phyloP scores from a whole-genome alignment of 208 protist species.

The Crithidia sp. region DNA sequence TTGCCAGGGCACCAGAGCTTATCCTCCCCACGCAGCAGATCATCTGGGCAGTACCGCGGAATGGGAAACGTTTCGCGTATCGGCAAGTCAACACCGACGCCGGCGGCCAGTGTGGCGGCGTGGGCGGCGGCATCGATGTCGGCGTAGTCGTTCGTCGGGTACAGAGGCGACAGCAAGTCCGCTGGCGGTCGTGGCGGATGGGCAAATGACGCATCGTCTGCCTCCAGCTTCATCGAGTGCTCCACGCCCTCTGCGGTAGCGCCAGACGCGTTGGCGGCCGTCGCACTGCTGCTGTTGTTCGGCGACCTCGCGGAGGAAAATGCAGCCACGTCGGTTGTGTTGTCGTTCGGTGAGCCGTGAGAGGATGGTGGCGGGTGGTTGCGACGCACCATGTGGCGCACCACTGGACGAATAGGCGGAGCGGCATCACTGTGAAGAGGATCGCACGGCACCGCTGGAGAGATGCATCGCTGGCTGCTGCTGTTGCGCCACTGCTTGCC shows the following conservation, averaged over 20 bases:
- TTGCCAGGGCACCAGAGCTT: constrained; percentile 67
- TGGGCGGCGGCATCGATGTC: constrained; percentile 37
- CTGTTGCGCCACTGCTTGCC: neutral
- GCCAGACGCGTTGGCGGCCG: too few species aligned
- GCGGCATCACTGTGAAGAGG: too few species aligned
- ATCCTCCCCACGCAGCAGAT: constrained; percentile 35
- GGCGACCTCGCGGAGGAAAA: too few species aligned
- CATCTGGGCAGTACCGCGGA: constrained; percentile 49
- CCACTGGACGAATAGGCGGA: too few species aligned
- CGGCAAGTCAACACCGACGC: neutral
- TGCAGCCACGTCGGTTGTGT: too few species aligned
- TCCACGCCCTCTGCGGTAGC: too few species aligned
- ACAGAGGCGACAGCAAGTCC: neutral
- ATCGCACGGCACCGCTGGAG: too few species aligned
- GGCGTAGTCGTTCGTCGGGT: constrained; percentile 5
- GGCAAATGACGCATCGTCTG: neutral
- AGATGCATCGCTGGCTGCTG: neutral
- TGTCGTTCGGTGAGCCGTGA: too few species aligned
- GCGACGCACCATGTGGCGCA: too few species aligned
- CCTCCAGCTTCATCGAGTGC: too few species aligned
- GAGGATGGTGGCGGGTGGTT: too few species aligned
- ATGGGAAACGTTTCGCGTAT: constrained; percentile 70
- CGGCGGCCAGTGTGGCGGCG: constrained; percentile 21
- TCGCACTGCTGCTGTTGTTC: too few species aligned
- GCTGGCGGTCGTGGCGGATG: neutral